A percentile compares a stretch with the other conserved stretches of the same genome.
Evolutionary conservation across 2,329 filamentous ascomycete species (phyloP).

Genomic region (Cryphonectria parasitica): DNA sequence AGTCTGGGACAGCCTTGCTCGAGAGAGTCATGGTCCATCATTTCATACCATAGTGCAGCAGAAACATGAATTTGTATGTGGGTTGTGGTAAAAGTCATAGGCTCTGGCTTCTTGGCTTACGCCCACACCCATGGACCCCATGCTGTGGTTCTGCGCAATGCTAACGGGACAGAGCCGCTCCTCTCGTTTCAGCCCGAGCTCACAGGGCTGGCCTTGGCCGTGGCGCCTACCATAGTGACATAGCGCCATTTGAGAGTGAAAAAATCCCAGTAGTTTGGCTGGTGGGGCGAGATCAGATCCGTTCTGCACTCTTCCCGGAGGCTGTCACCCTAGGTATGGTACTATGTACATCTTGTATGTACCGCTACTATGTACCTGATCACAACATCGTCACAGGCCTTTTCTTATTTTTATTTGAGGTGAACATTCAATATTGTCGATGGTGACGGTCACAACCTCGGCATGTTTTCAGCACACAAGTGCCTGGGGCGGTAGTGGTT

Average conservation of each 20-base stretch:
- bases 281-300: background rate
- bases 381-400: background rate
- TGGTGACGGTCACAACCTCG: background rate
- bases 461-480: background rate
- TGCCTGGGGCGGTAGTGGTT: background rate
- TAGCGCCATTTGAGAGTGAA: background rate
- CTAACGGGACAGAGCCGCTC: background rate
- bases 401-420: background rate
- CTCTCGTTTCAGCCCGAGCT: constrained; percentile 7
- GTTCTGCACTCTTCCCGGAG: constrained; percentile 12
- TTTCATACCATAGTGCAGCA: background rate
- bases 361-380: background rate
- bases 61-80: background rate
- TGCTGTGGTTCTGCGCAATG: background rate
- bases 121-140: background rate
- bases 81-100: background rate
- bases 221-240: background rate
- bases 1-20: background rate
- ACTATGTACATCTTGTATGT: background rate
- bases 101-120: background rate
- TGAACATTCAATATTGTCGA: background rate
- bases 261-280: background rate
- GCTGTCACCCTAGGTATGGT: constrained; percentile 17
- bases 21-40: background rate
- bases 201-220: constrained; percentile 11